These are phyloP conservation scores for Sechiopsis laciniata DNA, from an alignment of 306 rosid genomes.

Conservation along the genomic window DNA sequence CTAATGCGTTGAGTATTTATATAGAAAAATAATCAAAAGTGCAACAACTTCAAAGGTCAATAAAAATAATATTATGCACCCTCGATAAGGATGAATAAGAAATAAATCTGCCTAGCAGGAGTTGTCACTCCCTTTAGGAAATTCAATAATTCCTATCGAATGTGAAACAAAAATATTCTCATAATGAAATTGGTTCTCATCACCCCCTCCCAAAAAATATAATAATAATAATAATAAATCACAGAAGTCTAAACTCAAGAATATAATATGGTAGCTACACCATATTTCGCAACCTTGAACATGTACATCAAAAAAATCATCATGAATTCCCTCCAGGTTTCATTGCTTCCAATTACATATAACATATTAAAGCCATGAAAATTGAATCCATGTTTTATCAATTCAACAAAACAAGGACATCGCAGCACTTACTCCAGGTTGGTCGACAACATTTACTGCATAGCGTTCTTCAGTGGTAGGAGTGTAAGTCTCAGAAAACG, in stretches of 20 bases:
- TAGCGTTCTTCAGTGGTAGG: constrained; percentile 64
- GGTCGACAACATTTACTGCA: constrained; percentile 62
- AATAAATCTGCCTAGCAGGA: neutral
- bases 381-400: neutral
- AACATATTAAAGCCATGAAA: constrained; percentile 9
- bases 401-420: constrained; percentile 15
- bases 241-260: neutral
- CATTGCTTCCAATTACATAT: neutral
- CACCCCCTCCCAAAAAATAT: no score
- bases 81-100: neutral
- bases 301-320: neutral
- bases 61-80: neutral
- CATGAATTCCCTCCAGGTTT: neutral
- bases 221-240: neutral
- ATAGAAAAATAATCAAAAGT: neutral
- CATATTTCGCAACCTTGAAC: neutral
- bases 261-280: neutral
- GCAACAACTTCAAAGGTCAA: constrained; percentile 5
- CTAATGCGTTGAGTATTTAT: neutral
- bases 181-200: neutral
- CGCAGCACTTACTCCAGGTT: constrained; percentile 40
- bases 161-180: neutral
- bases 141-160: neutral
- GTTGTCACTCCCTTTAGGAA: neutral
- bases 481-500: constrained; percentile 49